Evolutionary conservation across 73 alveolate genomes (phyloP).

Genomic region (Paramecium bursaria): DNA sequence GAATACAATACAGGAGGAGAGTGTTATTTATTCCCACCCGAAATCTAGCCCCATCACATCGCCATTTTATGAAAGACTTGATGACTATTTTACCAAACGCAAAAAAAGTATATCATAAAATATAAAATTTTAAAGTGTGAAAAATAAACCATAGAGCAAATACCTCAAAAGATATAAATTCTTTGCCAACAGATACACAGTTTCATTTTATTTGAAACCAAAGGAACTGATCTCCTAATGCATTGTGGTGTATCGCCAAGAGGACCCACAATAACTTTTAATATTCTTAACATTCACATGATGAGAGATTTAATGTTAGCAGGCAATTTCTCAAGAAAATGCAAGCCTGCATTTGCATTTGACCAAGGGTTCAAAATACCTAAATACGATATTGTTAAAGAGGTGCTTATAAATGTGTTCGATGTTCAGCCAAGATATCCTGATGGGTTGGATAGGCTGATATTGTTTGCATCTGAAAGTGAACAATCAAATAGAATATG

Average conservation of each 20-base stretch:
- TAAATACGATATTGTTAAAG: constrained; percentile 9
- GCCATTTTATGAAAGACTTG: constrained; percentile 29
- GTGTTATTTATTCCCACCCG: constrained; percentile 32
- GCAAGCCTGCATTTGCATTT: constrained; percentile 14
- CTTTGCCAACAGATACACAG: constrained; percentile 28
- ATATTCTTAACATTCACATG: not conserved
- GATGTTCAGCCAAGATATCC: constrained; percentile 27
- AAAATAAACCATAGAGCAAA: not conserved
- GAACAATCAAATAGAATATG: constrained; percentile 48
- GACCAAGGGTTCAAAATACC: not conserved
- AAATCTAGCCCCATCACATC: constrained; percentile 10
- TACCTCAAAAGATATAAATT: not conserved
- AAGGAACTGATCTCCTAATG: not conserved
- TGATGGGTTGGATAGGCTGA: constrained; percentile 36
- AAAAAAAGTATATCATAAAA: not conserved
- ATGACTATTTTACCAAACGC: constrained; percentile 38
- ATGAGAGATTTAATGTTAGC: constrained; percentile 40
- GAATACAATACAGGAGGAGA: not conserved
- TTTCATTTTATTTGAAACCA: constrained; percentile 9
- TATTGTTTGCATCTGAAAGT: not conserved
- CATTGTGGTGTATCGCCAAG: not conserved
- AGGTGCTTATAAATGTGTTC: not conserved
- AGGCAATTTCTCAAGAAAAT: constrained; percentile 41
- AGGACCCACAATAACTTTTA: constrained; percentile 34
- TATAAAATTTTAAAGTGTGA: not conserved